Base-by-base conservation (phyloP, 1,284 basidiomycete genomes). In the Coniferiporia weirii region DNA sequence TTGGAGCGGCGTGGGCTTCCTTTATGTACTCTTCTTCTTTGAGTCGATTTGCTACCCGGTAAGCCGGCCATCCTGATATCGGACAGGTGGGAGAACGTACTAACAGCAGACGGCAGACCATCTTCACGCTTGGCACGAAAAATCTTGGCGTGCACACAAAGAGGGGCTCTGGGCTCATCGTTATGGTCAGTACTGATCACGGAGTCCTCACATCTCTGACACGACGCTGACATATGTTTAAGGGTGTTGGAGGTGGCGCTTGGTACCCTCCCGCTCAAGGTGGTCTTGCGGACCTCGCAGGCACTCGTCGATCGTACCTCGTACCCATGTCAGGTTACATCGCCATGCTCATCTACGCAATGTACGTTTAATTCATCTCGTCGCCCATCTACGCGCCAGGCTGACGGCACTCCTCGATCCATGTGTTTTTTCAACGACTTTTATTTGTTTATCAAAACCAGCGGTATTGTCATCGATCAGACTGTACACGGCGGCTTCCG, bases 21-120 rank as follows among this genome's bases (percentile, higher is more conserved):
- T 89, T 59, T 89, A 88, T 70, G 69, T 78, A 61, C 71, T 91
- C 60, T 89, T 90, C 79, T 89, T 87, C 78, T 90, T 89, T 71
- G 88, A 89, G 70, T 85, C 83, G 7, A 84, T 85, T 65, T 85
- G 84, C 68, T 86, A 85, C 67, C 84, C 85, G 4, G 79, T 81
- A 63, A 70, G 67, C 63, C 34, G 19, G 19, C 68, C 52, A 58
- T 67, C 72, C 70, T 64, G 32, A 10, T 22, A 15, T 43, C 20
- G 9, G 20, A 48, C 12, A 19, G 35, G 17, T 8, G 35, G 15
- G 32, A 20, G 12, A 5, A 5, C 5, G 27, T 27, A 43, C 12
- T 49, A 32, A 49, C 9, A 52, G n/a, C 4, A 15, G 20, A 61
- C 62, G 8, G 13, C 52, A 81, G 79, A 82, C 84, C 65, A 85